These are phyloP conservation scores for Themeda triandra DNA, from an alignment of 176 grass and related monocot species.

Conservation along the genomic window DNA sequence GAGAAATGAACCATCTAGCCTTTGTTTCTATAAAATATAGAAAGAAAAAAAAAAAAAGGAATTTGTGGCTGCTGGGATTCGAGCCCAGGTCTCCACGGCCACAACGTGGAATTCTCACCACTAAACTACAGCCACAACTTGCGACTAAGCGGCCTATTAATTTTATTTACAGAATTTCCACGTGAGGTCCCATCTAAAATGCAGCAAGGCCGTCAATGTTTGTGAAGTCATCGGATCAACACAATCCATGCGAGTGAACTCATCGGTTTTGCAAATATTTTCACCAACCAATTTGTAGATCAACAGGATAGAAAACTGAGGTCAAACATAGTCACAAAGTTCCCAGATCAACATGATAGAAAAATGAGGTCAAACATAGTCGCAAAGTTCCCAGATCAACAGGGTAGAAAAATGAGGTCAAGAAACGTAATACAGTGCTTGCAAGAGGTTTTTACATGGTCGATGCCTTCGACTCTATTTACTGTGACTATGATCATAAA, in stretches of 20 bases:
- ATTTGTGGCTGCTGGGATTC: slow-evolving; percentile 75
- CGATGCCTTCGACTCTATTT: neutral
- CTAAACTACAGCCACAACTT: slow-evolving; percentile 73
- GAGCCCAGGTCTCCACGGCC: slow-evolving; percentile 88
- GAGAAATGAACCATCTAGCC: neutral
- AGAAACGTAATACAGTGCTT: neutral
- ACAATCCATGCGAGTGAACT: neutral
- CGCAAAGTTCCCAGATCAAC: neutral
- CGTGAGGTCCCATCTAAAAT: too few relatives aligned
- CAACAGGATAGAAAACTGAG: too few relatives aligned
- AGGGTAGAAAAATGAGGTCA: neutral
- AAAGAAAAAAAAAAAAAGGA: neutral
- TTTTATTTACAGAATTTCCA: too few relatives aligned
- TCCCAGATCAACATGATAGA: too few relatives aligned
- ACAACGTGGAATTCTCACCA: slow-evolving; percentile 91
- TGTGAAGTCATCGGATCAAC: too few relatives aligned
- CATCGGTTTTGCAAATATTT: too few relatives aligned
- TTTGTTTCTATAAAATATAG: neutral
- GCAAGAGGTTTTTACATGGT: neutral
- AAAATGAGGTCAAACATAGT: neutral
- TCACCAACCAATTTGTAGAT: neutral
- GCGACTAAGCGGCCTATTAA: accelerated
- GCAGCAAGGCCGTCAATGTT: neutral
- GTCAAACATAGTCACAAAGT: too few relatives aligned
- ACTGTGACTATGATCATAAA: neutral